These are phyloP conservation scores for Cucurbitaria berberidis DNA, from an alignment of 2,329 filamentous ascomycete genomes.

Conservation along the genomic window DNA sequence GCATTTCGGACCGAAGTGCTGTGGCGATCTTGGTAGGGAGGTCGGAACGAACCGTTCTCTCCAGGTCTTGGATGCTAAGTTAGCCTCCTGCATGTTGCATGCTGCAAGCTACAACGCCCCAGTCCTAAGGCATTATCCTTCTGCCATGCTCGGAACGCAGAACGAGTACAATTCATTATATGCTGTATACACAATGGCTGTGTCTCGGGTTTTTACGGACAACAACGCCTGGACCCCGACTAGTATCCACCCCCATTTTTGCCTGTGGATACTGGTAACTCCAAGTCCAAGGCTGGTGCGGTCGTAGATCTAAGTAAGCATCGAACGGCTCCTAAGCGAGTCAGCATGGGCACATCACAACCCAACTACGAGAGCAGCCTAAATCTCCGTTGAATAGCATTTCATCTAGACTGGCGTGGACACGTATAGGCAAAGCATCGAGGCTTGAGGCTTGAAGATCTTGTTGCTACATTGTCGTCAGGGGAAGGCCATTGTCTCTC, in stretches of 20 bases:
- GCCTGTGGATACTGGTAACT: too few species aligned
- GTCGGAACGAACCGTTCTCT: slow-evolving; percentile 17
- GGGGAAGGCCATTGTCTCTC: background rate
- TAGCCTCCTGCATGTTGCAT: background rate
- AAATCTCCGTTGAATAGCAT: background rate
- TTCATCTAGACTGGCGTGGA: background rate
- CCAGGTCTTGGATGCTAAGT: background rate
- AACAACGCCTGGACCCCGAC: background rate
- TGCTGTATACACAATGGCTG: background rate
- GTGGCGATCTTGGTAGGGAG: background rate
- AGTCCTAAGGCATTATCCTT: background rate
- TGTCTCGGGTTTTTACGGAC: background rate
- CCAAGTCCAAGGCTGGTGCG: background rate
- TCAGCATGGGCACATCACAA: background rate
- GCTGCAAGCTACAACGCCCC: background rate
- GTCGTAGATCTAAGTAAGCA: background rate
- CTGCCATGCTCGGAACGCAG: background rate
- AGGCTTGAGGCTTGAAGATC: too few species aligned
- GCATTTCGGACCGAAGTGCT: slow-evolving; percentile 18
- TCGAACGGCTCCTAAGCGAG: slow-evolving; percentile 1
- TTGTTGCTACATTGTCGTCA: background rate
- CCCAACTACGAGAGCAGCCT: background rate
- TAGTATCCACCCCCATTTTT: background rate
- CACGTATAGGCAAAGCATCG: too few species aligned
- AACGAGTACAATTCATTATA: background rate